Percentiles rank a stretch among this genome's conserved stretches.
Evolutionary conservation across 2,329 filamentous ascomycete species (phyloP).

Genomic region (Diaporthe aspalathi): DNA sequence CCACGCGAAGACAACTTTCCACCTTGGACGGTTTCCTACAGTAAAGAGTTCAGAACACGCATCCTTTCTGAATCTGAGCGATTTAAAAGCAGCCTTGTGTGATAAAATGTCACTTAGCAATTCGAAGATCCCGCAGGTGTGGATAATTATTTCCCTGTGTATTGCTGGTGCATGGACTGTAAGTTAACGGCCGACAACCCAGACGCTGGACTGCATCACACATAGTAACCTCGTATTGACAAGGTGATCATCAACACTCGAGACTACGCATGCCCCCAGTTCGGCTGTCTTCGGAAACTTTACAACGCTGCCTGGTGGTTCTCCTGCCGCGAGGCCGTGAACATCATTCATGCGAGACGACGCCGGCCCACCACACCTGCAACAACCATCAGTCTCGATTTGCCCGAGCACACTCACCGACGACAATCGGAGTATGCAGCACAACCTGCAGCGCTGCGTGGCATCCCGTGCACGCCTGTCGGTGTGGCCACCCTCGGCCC

Average conservation of each 20-base stretch:
- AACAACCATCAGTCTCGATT: neutral
- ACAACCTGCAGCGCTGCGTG: neutral
- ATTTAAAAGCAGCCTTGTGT: neutral
- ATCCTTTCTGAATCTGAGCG: neutral
- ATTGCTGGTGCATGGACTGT: neutral
- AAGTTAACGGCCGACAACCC: neutral
- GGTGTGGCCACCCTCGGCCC: slow-evolving; percentile 18
- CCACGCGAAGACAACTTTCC: too few species aligned
- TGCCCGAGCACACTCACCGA: neutral
- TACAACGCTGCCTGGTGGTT: neutral
- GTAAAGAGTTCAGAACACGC: too few species aligned
- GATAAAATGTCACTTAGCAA: neutral
- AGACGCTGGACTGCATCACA: neutral
- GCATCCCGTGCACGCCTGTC: slow-evolving; percentile 5
- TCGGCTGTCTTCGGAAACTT: neutral
- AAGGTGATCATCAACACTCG: neutral
- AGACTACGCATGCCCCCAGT: neutral
- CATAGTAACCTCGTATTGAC: neutral
- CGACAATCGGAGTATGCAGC: neutral
- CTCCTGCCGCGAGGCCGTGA: slow-evolving; percentile 1
- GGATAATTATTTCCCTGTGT: neutral
- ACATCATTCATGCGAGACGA: slow-evolving; percentile 23
- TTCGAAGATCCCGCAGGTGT: neutral
- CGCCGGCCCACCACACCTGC: neutral
- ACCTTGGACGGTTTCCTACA: too few species aligned